A percentile compares a stretch with the other conserved stretches of the same genome.
These are phyloP conservation scores for Ilex asprella DNA, from an alignment of 257 asterid genomes.

Conservation along the genomic window DNA sequence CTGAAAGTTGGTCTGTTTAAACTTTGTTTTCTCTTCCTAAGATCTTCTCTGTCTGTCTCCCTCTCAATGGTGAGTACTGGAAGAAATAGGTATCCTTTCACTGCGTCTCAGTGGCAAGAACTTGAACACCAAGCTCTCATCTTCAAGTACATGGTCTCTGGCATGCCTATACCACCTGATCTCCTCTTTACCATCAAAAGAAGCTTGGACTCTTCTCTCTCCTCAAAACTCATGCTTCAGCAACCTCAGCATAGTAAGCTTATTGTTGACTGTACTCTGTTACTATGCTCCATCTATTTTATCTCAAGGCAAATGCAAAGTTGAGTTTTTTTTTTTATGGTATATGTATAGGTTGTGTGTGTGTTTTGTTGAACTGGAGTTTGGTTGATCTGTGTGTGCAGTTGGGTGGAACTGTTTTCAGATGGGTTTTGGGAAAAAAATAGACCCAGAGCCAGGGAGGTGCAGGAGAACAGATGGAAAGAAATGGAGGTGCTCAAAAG, in stretches of 20 bases:
- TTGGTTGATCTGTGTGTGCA: constrained; percentile 16
- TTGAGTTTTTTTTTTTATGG: background rate
- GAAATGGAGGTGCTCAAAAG: constrained; percentile 95
- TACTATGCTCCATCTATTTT: background rate
- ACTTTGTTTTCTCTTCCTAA: background rate
- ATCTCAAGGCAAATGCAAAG: background rate
- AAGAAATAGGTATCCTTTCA: constrained; percentile 60
- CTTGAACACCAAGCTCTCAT: constrained; percentile 93
- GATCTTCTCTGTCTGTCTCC: background rate
- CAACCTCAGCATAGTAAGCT: constrained; percentile 44
- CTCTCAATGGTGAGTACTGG: constrained; percentile 36
- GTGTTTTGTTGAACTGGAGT: background rate
- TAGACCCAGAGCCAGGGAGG: constrained; percentile 96
- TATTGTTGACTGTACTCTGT: background rate
- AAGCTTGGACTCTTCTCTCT: constrained; percentile 55
- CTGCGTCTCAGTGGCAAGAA: constrained; percentile 86
- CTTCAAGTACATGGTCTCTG: constrained; percentile 79
- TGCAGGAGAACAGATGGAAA: constrained; percentile 97
- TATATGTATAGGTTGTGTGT: background rate
- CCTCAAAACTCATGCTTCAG: constrained; percentile 53
- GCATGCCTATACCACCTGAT: constrained; percentile 84
- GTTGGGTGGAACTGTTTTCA: constrained; percentile 81
- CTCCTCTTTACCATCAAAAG: constrained; percentile 74
- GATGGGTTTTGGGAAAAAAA: constrained; percentile 77
- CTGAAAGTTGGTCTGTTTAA: background rate